These are phyloP conservation scores for Colletotrichum spinosum DNA, from an alignment of 2,329 filamentous ascomycete genomes.

Conservation along the genomic window DNA sequence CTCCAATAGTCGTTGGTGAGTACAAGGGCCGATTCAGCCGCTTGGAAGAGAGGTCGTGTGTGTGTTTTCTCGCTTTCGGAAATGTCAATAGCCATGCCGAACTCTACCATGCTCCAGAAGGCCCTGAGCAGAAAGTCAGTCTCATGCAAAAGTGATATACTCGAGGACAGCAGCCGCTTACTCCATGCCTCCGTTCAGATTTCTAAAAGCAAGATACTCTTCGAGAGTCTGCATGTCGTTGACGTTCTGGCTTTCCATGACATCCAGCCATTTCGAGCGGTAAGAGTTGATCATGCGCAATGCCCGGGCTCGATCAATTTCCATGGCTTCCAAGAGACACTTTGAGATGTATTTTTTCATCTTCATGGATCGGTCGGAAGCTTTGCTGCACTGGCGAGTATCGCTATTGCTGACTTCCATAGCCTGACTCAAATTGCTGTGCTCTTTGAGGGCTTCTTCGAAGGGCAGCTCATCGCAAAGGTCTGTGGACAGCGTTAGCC, in stretches of 20 bases:
- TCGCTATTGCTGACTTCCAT: constrained; percentile 1
- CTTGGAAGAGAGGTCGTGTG: constrained; percentile 10
- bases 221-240: constrained; percentile 16
- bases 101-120: constrained; percentile 29
- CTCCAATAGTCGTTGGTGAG: constrained; percentile 29
- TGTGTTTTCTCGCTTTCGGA: neutral
- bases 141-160: neutral
- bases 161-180: neutral
- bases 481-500: neutral
- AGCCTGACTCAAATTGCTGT: constrained; percentile 8
- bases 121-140: constrained; percentile 2
- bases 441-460: constrained; percentile 23
- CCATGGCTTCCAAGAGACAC: constrained; percentile 9
- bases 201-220: constrained; percentile 20
- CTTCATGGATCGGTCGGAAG: constrained; percentile 3
- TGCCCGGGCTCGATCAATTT: constrained; percentile 12
- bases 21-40: constrained; percentile 17
- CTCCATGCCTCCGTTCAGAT: constrained; percentile 28
- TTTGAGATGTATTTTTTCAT: constrained; percentile 22
- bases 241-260: constrained; percentile 4
- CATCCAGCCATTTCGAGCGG: constrained; percentile 21
- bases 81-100: constrained; percentile 11
- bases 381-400: neutral
- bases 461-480: constrained; percentile 15
- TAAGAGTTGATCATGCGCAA: constrained; percentile 26